These are phyloP conservation scores for Metschnikowia chrysomelidarum DNA, from an alignment of 805 yeast species.

Conservation along the genomic window DNA sequence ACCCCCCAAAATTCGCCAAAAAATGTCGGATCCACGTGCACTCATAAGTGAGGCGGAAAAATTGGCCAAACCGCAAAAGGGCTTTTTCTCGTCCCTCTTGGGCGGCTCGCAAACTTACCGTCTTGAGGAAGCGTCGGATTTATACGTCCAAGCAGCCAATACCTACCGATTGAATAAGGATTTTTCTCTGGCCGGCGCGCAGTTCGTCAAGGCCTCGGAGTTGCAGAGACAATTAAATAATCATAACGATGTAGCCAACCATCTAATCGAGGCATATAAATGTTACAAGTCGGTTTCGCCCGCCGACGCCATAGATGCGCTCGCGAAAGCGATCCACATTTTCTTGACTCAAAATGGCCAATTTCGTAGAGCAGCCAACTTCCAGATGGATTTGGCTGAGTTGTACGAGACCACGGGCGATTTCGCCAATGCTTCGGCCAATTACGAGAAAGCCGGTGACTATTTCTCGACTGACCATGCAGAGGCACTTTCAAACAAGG, in stretches of 20 bases:
- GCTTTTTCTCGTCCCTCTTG: constrained; percentile 61
- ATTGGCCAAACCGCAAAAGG: constrained; percentile 57
- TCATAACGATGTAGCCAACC: constrained; percentile 89
- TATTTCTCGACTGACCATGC: constrained; percentile 95
- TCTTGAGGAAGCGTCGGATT: constrained; percentile 89
- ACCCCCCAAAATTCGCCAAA: neutral
- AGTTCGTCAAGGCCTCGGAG: constrained; percentile 83
- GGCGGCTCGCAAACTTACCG: constrained; percentile 63
- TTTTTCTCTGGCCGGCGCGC: constrained; percentile 70
- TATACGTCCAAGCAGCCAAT: constrained; percentile 92
- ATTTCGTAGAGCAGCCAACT: constrained; percentile 94
- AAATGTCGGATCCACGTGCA: constrained; percentile 38
- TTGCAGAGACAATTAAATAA: constrained; percentile 71
- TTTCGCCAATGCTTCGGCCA: constrained; percentile 61
- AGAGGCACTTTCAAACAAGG: constrained; percentile 83
- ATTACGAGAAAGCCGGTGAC: constrained; percentile 86
- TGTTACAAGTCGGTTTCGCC: constrained; percentile 75
- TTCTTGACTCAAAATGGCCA: constrained; percentile 86
- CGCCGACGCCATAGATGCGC: constrained; percentile 69
- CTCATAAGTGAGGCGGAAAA: constrained; percentile 45
- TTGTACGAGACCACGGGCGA: constrained; percentile 76
- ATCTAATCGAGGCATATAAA: constrained; percentile 69
- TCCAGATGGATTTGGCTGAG: constrained; percentile 86
- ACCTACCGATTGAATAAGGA: constrained; percentile 75
- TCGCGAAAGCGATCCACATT: constrained; percentile 74